Base-by-base conservation (phyloP, 768 basidiomycete species). In the Xerocomellus intermedius region DNA sequence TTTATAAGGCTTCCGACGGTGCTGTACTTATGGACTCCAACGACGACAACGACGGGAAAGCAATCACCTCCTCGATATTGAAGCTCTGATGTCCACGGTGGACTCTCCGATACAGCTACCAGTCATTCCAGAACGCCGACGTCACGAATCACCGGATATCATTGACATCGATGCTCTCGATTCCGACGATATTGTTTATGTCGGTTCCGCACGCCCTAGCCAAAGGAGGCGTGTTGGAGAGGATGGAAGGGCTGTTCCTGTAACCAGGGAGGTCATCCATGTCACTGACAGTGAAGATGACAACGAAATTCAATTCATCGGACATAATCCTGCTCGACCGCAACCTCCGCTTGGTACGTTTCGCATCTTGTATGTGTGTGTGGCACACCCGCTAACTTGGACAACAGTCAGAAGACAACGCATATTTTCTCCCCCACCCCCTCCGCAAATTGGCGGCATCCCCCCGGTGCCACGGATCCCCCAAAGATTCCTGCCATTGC, bases 391-490 rank as follows among this genome's bases (percentile, higher is more conserved):
- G 5, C 30, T 52, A 24, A 60, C 52, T 19, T 22, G 50, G 16
- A 16, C 32, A 17, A 35, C 24, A 65, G 64, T 52, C 8, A 46
- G 51, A 35, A 63, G 71, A 51, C 60, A 54, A 14, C 70, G 62
- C 26, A 62, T 77, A 32, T 69, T 74, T 43, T 75, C 81, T 1
- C 82, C 82, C 26, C 82, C 85, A 14, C 82, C 82, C 8, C 78
- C 75, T 32, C 72, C 72, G 14, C 73, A 71, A 47, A 62, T 68
- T 24, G 63, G 60, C 17, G 56, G 66, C 2, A 68, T 79, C 4
- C 87, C 86, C 1, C 84, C 85, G 1, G 82, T 88, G 0, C 87
- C 87, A 14, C 66, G 58, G 17, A 59, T 80, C 12, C 79, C 79
- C 1, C 62, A 62, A 22, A 65, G 76, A 28, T 78, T 78, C 22